Percentiles rank a stretch among this genome's conserved stretches.
Conservation (phyloP, 192 early-diverging fungal species). For the Coemansia sp. region DNA sequence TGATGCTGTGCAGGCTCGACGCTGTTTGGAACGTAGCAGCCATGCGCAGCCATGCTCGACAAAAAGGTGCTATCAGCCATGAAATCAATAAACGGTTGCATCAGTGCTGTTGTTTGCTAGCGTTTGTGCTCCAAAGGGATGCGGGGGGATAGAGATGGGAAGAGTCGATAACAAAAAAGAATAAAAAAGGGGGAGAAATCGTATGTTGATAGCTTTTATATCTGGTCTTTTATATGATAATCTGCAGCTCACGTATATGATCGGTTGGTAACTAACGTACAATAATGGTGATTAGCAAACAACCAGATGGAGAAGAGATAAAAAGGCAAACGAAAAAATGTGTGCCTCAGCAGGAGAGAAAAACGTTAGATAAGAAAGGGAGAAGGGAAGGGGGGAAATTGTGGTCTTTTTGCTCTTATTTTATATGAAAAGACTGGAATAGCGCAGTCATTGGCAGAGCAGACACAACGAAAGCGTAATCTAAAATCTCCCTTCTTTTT, state of each 20-base stretch:
- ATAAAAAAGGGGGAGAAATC: neutral
- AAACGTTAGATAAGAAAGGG: neutral
- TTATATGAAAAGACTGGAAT: neutral
- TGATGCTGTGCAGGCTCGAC: constrained; percentile 12
- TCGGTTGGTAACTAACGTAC: neutral
- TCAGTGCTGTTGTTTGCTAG: constrained; percentile 1
- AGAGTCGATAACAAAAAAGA: neutral
- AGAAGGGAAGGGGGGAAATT: neutral
- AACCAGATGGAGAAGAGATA: neutral
- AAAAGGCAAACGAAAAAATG: neutral
- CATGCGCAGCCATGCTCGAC: constrained; percentile 51
- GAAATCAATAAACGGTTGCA: constrained; percentile 3
- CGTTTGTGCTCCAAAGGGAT: neutral
- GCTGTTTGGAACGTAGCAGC: constrained; percentile 24
- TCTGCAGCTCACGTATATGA: neutral
- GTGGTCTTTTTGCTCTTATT: neutral
- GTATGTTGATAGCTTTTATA: neutral
- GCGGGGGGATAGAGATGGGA: too few species aligned
- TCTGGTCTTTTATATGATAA: neutral
- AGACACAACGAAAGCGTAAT: neutral
- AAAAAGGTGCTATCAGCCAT: constrained; percentile 7
- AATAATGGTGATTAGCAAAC: neutral
- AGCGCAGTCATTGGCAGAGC: neutral
- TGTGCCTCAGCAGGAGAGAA: neutral
- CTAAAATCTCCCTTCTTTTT: too few species aligned